Evolutionary conservation across 805 yeast species (phyloP).

Genomic region (Nakazawaea pomicola): DNA sequence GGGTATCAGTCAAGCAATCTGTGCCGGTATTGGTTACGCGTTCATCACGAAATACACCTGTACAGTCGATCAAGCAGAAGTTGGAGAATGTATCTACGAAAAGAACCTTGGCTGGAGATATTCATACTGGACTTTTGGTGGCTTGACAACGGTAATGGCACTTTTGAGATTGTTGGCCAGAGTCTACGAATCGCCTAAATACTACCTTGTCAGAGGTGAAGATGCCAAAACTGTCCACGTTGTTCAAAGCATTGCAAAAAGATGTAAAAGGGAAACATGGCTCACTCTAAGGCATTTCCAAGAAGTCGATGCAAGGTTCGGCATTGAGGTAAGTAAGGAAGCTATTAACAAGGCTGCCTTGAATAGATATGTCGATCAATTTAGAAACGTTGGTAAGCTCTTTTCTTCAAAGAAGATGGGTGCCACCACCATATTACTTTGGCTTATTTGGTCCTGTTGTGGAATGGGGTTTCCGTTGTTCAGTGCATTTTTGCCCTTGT

Average conservation of each 20-base stretch:
- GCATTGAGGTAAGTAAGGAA: constrained; percentile 19
- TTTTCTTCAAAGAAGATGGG: constrained; percentile 29
- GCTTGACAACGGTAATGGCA: constrained; percentile 29
- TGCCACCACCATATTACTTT: constrained; percentile 29
- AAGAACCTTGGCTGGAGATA: constrained; percentile 35
- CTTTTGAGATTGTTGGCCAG: constrained; percentile 25
- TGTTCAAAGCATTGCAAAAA: constrained; percentile 29
- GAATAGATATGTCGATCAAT: constrained; percentile 21
- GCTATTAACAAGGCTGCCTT: constrained; percentile 18
- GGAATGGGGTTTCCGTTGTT: constrained; percentile 34
- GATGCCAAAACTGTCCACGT: constrained; percentile 27
- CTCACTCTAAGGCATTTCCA: constrained; percentile 24
- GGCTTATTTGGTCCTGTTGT: constrained; percentile 33
- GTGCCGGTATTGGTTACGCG: constrained; percentile 30
- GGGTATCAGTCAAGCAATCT: constrained; percentile 33
- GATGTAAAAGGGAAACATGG: constrained; percentile 21
- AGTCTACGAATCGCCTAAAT: constrained; percentile 29
- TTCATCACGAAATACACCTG: constrained; percentile 31
- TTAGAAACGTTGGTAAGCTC: constrained; percentile 30
- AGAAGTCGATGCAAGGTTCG: constrained; percentile 23
- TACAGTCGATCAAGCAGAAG: constrained; percentile 23
- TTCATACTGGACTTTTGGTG: constrained; percentile 32
- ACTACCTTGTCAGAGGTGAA: constrained; percentile 29
- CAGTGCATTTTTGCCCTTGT: constrained; percentile 31
- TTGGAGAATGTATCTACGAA: constrained; percentile 24